Evolutionary conservation across 1,139 yeast species (phyloP), one percentile per base, ranked within the genome.

Genomic region (Taphrina flavorubra): DNA sequence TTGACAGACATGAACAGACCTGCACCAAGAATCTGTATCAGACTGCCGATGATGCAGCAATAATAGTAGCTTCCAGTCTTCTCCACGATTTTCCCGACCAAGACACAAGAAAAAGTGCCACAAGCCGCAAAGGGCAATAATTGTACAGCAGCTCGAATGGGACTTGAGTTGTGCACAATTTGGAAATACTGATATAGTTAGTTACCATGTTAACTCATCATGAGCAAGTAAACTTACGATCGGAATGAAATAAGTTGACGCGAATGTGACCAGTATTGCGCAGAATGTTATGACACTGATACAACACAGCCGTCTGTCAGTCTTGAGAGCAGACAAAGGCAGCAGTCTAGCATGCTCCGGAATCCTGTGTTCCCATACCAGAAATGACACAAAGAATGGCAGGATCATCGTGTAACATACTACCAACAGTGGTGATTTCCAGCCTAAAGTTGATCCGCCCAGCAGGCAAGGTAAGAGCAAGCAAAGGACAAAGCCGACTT

Each of bases 311-410:
- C 42, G 39, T 14, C 58, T 56, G 18, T 53, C 40, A 1, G 36
- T 56, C n/a, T 14, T 16, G 25, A 62, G 34, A 14, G 66, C 59
- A 13, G 11, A n/a, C 36, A 62, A 14, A 8, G 59, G 66, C 40
- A 63, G 55, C 56, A 63, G n/a, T 10, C 61, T 58, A 2, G 31
- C 51, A 8, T 63, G 53, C 36, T 63, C 67, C 14, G 53, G 25
- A 11, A 18, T 34, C n/a, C 67, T n/a, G 36, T 36, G 6, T 18
- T 63, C 67, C 37, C 42, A 34, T 13, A 16, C 36, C 44, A 63
- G 11, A 37, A 63, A 55, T n/a, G 55, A 55, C 11, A 18, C 61
- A 1, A 37, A n/a, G 6, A 40, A 25, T 11, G 46, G 47, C 11
- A 58, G 49, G 10, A 39, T 55, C 34, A 42, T 14, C 14, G 46